Base-by-base conservation (phyloP, 176 grass and related monocot genomes). In the Rhynchospora tenuis region DNA sequence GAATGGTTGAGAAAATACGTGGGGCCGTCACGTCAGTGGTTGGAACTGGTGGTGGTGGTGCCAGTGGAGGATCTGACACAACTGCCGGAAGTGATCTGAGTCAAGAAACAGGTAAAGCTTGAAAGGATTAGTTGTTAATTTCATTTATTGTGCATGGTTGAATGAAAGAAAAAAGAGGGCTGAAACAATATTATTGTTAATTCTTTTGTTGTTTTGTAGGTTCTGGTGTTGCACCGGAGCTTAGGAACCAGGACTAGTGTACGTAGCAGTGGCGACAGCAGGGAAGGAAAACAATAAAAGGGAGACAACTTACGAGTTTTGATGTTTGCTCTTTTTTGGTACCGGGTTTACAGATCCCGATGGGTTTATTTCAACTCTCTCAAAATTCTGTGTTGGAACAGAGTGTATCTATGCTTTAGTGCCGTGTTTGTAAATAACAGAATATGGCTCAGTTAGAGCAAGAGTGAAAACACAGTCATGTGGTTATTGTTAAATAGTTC, bases 11-110 rank as follows among this genome's bases (percentile, higher is more conserved):
- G 81, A 89, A 84, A 16, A 85, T 91, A 45, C 84, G 92, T 19
- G 92, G 85, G 7, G 86, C 89, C 1, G 82, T 91, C 57, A 71
- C 87, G 20, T 91, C 89, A n/a, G 86, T 92, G 55, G 78, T 89
- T 2, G 91, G 95, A 0, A 70, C 73, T 46, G 12, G 17, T 46
- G 38, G 33, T 38, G 33, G 33, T 38, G 33, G 33, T 38, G 33
- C 33, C 33, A 70, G 81, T 46, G 12, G 17, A 64, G 38, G 28
- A 81, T 64, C 58, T 79, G 27, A 59, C 9, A 17, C 48, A 10
- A 62, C 14, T 62, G 10, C 13, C 6, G 48, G 43, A 48, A 76
- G 72, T 52, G 11, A 45, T 38, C 55, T 5, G 16, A 22, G 55
- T 8, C 15, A 45, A 44, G 66, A 70, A 17, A 45, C 43, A 70